phyloP scores from a whole-genome alignment of 2,329 filamentous ascomycete species.

The Aspergillaceae sp. region DNA sequence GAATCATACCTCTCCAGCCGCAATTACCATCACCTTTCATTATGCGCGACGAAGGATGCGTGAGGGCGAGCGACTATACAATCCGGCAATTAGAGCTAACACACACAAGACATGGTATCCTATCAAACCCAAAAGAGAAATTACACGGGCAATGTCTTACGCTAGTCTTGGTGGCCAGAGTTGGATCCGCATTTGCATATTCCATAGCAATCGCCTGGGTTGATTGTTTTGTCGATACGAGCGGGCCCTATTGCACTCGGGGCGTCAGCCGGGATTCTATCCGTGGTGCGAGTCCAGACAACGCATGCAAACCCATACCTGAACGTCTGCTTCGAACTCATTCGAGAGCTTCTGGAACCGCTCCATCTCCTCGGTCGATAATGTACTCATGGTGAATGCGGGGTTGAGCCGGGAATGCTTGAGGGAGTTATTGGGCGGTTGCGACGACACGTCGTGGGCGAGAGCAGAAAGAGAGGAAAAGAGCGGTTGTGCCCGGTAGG shows the following conservation, averaged over 20 bases:
- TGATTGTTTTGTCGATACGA: slow-evolving; percentile 69
- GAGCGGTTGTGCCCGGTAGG: slow-evolving; percentile 5
- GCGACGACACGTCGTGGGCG: slow-evolving; percentile 16
- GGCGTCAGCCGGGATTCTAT: slow-evolving; percentile 14
- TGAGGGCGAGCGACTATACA: slow-evolving; percentile 65
- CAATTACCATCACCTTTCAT: slow-evolving; percentile 92
- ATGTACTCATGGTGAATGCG: slow-evolving; percentile 27
- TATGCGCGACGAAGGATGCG: slow-evolving; percentile 78
- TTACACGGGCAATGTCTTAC: slow-evolving; percentile 39
- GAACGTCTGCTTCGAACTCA: slow-evolving; percentile 50
- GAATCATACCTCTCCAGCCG: slow-evolving; percentile 81
- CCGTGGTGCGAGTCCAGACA: neutral
- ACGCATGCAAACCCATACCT: slow-evolving; percentile 37
- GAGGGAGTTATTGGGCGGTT: slow-evolving; percentile 13
- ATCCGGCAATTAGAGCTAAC: slow-evolving; percentile 5
- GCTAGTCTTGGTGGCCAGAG: slow-evolving; percentile 78
- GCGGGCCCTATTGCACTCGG: slow-evolving; percentile 57
- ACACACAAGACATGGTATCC: neutral
- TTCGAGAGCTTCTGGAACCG: slow-evolving; percentile 55
- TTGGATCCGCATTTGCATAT: slow-evolving; percentile 78
- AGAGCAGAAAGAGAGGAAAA: slow-evolving; percentile 17
- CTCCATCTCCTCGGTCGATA: slow-evolving; percentile 48
- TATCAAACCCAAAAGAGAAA: neutral
- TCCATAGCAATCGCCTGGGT: slow-evolving; percentile 72
- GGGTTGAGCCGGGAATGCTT: slow-evolving; percentile 3